Percentiles rank a stretch among this genome's conserved stretches.
Conservation (phyloP, 176 grass and related monocot species). For the Aegilops sharonensis region DNA sequence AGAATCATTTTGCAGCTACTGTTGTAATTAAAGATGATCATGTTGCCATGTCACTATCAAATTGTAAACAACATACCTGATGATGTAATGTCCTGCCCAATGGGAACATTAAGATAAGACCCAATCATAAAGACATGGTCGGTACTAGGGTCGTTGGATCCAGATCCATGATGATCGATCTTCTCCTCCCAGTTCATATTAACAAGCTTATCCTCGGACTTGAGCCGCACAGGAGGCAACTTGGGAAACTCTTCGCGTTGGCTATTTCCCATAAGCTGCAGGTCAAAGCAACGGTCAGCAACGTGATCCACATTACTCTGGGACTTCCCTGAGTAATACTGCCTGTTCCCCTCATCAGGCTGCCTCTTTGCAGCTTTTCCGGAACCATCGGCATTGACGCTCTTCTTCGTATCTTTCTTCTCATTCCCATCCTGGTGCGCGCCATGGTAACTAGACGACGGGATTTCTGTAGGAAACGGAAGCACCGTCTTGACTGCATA, state of each 20-base stretch:
- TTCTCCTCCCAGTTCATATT: slow-evolving; percentile 86
- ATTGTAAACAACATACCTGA: slow-evolving; percentile 60
- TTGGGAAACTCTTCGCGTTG: slow-evolving; percentile 71
- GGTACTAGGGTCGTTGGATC: slow-evolving; percentile 45
- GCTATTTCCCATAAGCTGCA: slow-evolving; percentile 51
- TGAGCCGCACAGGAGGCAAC: slow-evolving; percentile 85
- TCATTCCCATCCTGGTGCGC: slow-evolving; percentile 39
- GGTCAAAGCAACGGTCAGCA: slow-evolving; percentile 61
- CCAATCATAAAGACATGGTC: slow-evolving; percentile 94
- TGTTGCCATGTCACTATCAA: slow-evolving; percentile 1
- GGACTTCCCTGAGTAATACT: slow-evolving; percentile 43
- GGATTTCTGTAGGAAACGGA: slow-evolving; percentile 61
- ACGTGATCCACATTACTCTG: slow-evolving; percentile 34
- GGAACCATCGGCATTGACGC: slow-evolving; percentile 31
- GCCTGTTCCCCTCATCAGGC: slow-evolving; percentile 45
- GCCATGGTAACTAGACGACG: slow-evolving; percentile 54
- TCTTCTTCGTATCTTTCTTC: slow-evolving; percentile 58
- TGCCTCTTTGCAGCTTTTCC: slow-evolving; percentile 51
- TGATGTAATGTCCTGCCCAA: slow-evolving; percentile 84
- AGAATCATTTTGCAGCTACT: too few relatives aligned
- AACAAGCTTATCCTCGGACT: slow-evolving; percentile 90
- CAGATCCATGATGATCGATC: slow-evolving; percentile 57
- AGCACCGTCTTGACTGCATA: slow-evolving; percentile 78
- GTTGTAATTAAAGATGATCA: too few relatives aligned
- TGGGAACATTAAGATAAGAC: slow-evolving; percentile 86